Conservation (phyloP, 805 yeast species). For the Myxozyma nipponensis region DNA sequence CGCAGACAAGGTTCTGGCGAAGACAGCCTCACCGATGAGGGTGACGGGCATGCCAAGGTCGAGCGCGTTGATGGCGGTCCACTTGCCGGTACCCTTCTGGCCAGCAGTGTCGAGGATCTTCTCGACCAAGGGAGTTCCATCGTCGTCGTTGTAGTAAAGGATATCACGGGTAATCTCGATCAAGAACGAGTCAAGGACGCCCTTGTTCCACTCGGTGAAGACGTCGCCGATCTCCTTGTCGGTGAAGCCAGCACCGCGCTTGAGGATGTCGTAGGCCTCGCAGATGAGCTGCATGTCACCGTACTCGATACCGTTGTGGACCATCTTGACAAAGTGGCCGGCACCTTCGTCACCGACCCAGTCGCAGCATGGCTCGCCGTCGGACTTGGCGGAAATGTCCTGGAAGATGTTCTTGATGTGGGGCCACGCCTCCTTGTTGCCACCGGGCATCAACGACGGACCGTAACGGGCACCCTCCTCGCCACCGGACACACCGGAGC, state of each 20-base stretch:
- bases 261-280: constrained; percentile 95
- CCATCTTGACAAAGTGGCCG: constrained; percentile 99
- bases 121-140: constrained; percentile 90
- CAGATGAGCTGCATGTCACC: constrained; percentile 99
- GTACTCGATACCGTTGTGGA: constrained; percentile 98
- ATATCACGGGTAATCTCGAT: constrained; percentile 96
- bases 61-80: constrained; percentile 98
- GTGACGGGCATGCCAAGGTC: constrained; percentile 99
- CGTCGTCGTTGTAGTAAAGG: constrained; percentile 80
- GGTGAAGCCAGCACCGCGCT: constrained; percentile 85
- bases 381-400: constrained; percentile 90
- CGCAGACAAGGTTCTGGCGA: constrained; percentile 83
- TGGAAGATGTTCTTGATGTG: constrained; percentile 96
- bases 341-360: constrained; percentile 99
- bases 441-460: constrained; percentile 99
- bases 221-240: constrained; percentile 93
- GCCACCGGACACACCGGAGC: constrained; percentile 99
- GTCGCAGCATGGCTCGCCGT: constrained; percentile 99
- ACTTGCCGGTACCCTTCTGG: constrained; percentile 99
- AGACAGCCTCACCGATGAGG: constrained; percentile 97
- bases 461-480: constrained; percentile 99
- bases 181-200: constrained; percentile 95
- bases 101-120: constrained; percentile 97
- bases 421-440: constrained; percentile 97
- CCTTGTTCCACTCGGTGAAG: constrained; percentile 90